Base-by-base conservation (phyloP, 495 filamentous ascomycete genomes). In the Tuber calosporum region DNA sequence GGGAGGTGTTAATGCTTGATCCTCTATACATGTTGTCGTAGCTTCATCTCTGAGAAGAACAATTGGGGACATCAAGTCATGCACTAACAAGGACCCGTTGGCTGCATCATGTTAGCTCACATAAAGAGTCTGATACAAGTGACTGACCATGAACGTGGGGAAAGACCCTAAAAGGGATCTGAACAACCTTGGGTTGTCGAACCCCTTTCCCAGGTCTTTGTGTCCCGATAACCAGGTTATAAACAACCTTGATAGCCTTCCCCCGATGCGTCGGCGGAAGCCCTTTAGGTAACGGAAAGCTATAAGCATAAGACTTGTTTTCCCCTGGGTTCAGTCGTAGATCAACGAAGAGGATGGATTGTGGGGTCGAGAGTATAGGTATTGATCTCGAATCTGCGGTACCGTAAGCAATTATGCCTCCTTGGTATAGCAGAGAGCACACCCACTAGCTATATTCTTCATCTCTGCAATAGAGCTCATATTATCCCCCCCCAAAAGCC, bases 281-380 rank as follows among this genome's bases (percentile, higher is more conserved):
- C 0, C 93, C 93, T 77, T 87, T 89, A 2, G 95, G 95, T 67
- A 99, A 83, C 62, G 88, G 89, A 82, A 97, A 97, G 15, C 89
- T 86, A 80, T 97, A 99, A 22, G 88, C 89, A 81, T 91, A 98
- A 69, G 90, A 90, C 81, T 88, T 90, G 82, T 92, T 96, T 82
- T 99, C 93, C 4, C 95, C 95, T 0, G 96, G 94, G 22, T 86
- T 89, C 26, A 99, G 85, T 79, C 90, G 88, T 42, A 98, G 86
- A 81, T 99, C 93, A 48, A 99, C 94, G 79, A 99, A 99, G 22
- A 99, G 85, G 74, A 99, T 93, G 8, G 93, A 97, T 82, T 98
- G 95, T n/a, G 94, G 93, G 11, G 95, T 97, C 36, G 93, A 96
- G 30, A 99, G 83, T 53, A 99, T 85, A 4, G 95, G 95, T 53